These are phyloP conservation scores for Zalerion maritima DNA, from an alignment of 495 filamentous ascomycete genomes.

Conservation along the genomic window DNA sequence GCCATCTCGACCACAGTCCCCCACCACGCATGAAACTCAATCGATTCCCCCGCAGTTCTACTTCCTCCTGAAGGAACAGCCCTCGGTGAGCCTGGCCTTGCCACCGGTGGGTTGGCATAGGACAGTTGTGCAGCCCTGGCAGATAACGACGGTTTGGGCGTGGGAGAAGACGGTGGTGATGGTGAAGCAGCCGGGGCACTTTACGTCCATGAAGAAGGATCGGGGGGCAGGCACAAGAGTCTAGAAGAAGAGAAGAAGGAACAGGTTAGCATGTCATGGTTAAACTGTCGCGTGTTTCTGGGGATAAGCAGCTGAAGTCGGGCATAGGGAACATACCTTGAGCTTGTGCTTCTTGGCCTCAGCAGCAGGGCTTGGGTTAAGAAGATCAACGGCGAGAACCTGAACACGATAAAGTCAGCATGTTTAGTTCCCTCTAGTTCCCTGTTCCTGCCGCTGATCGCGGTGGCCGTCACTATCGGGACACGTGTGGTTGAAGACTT, in stretches of 20 bases:
- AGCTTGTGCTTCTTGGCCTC: conserved; percentile 99
- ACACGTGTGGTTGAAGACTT: too few relatives aligned
- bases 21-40: conserved; percentile 35
- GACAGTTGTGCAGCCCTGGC: conserved; percentile 90
- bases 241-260: conserved; percentile 28
- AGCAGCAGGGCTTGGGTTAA: conserved; percentile 89
- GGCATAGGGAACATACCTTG: conserved; percentile 56
- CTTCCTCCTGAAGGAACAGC: conserved; percentile 99
- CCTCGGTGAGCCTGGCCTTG: conserved; percentile 94
- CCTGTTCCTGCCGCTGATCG: too few relatives aligned
- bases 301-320: not conserved
- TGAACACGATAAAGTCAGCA: conserved; percentile 35
- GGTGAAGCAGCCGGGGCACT: conserved; percentile 99
- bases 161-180: conserved; percentile 99
- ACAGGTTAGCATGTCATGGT: not conserved
- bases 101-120: conserved; percentile 98
- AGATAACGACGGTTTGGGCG: conserved; percentile 99
- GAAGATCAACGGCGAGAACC: conserved; percentile 99
- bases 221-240: conserved; percentile 86
- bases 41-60: conserved; percentile 43
- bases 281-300: not conserved
- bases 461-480: too few relatives aligned
- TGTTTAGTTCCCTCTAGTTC: not conserved
- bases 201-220: conserved; percentile 99
- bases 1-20: conserved; percentile 27